Evolutionary conservation across 23 red algal genomes (phyloP).

Genomic region (Agarophyton chilense): DNA sequence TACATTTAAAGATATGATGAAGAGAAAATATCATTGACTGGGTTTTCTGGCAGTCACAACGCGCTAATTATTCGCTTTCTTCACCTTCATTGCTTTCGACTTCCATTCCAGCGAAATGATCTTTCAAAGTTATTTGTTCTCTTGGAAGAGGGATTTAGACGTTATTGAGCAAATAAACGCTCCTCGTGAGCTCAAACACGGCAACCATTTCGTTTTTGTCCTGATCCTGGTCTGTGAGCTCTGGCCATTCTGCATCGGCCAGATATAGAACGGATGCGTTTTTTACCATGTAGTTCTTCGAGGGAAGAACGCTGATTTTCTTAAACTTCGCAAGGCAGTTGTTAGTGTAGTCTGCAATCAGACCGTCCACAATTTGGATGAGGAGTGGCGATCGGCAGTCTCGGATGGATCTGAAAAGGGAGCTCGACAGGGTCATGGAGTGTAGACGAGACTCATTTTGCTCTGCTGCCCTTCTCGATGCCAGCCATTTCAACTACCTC

Average conservation of each 20-base stretch:
- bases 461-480: not conserved
- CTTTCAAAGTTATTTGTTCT: too few species aligned
- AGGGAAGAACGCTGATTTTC: not conserved
- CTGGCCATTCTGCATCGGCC: too few species aligned
- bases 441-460: not conserved
- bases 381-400: not conserved
- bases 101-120: not conserved
- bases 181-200: not conserved
- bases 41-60: not conserved
- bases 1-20: not conserved
- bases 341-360: not conserved
- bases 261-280: not conserved
- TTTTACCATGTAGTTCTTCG: too few species aligned
- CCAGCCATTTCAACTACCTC: not conserved
- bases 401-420: not conserved
- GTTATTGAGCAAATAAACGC: not conserved
- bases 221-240: not conserved
- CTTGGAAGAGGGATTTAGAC: not conserved
- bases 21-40: not conserved
- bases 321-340: not conserved
- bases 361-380: not conserved
- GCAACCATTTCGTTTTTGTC: not conserved
- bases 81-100: not conserved
- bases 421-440: not conserved
- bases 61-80: not conserved